Evolutionary conservation across 1,139 yeast species (phyloP).

Genomic region (Saccharomyces hybrid): DNA sequence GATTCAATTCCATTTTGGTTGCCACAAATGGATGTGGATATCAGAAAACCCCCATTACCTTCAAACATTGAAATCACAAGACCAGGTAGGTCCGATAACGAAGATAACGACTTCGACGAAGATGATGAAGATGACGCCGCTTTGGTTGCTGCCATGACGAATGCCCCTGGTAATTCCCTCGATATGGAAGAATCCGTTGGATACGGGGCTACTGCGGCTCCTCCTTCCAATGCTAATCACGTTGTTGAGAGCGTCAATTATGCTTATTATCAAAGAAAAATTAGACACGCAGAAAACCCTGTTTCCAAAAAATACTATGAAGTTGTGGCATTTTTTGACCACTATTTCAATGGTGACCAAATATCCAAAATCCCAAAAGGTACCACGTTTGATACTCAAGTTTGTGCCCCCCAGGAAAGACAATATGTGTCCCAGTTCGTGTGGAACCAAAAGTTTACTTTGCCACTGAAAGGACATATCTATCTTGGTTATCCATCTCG

Average conservation of each 20-base stretch:
- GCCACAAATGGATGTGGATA: constrained; percentile 96
- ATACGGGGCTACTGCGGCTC: constrained; percentile 33
- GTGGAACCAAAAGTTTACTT: constrained; percentile 81
- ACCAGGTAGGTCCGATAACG: constrained; percentile 29
- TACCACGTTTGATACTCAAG: constrained; percentile 59
- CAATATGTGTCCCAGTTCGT: constrained; percentile 68
- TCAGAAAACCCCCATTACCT: constrained; percentile 75
- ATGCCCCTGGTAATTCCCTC: constrained; percentile 34
- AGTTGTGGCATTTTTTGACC: constrained; percentile 29
- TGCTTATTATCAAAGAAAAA: constrained; percentile 21
- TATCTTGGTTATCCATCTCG: constrained; percentile 71
- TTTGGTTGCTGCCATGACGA: constrained; percentile 27
- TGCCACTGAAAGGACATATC: constrained; percentile 74
- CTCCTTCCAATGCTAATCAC: constrained; percentile 18
- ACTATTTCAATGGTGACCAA: constrained; percentile 57
- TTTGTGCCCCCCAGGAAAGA: constrained; percentile 65
- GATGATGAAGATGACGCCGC: constrained; percentile 36
- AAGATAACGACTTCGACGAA: constrained; percentile 36
- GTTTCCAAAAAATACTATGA: constrained; percentile 17
- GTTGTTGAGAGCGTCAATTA: constrained; percentile 29
- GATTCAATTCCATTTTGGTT: constrained; percentile 90
- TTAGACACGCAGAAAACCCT: constrained; percentile 21
- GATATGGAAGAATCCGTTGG: constrained; percentile 47
- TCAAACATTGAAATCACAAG: constrained; percentile 34
- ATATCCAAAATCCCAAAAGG: constrained; percentile 73